phyloP scores from a whole-genome alignment of 139 green algal genomes.

The Coccomyxa sp. region DNA sequence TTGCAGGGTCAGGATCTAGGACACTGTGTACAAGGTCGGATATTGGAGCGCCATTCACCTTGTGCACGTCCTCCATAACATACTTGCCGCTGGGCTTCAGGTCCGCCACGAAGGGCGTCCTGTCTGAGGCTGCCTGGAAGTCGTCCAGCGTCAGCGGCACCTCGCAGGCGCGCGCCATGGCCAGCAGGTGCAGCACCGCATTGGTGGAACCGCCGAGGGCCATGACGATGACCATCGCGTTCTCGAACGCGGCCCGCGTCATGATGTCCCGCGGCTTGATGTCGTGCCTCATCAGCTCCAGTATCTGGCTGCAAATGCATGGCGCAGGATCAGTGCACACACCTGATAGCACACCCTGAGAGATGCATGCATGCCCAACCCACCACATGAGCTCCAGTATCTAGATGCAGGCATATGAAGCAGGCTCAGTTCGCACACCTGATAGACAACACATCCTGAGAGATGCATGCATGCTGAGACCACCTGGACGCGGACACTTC shows the following conservation, averaged over 20 bases:
- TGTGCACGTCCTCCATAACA: slow-evolving; percentile 99
- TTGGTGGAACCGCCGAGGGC: slow-evolving; percentile 95
- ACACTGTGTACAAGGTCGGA: too few species aligned
- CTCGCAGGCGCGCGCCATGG: slow-evolving; percentile 72
- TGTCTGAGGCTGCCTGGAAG: slow-evolving; percentile 82
- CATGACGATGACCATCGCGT: slow-evolving; percentile 92
- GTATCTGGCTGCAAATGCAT: slow-evolving; percentile 51
- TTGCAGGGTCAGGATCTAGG: too few species aligned
- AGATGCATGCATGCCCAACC: too few species aligned
- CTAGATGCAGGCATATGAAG: too few species aligned
- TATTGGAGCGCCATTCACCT: too few species aligned
- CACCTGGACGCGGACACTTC: too few species aligned
- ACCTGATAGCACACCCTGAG: too few species aligned
- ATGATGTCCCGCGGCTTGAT: slow-evolving; percentile 97
- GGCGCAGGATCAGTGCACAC: not conserved
- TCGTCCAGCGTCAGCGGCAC: slow-evolving; percentile 89
- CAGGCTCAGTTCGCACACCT: too few species aligned
- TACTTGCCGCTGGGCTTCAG: slow-evolving; percentile 95
- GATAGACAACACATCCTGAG: too few species aligned
- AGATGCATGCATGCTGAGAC: too few species aligned
- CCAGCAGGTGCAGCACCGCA: slow-evolving; percentile 84
- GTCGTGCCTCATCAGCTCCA: slow-evolving; percentile 85
- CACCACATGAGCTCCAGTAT: too few species aligned
- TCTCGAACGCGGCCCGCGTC: slow-evolving; percentile 91
- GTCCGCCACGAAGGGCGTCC: slow-evolving; percentile 93